Evolutionary conservation across 2,329 filamentous ascomycete species (phyloP), one percentile per base, ranked within the genome.

Genomic region (Aureobasidium sp.): DNA sequence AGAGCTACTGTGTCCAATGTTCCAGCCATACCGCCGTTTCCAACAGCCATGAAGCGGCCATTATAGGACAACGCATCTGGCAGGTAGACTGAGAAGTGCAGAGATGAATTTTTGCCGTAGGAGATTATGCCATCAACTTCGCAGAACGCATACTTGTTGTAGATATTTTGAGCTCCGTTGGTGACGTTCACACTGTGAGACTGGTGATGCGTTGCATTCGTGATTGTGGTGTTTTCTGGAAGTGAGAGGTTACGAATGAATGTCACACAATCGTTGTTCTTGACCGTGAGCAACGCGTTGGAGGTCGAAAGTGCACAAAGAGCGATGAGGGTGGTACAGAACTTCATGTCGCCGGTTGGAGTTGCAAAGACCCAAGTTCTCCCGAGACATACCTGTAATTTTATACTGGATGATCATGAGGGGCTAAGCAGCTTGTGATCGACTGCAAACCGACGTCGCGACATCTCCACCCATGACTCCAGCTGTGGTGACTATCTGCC

Each of bases 1-100:
- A 71, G 67, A 20, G 62, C 62, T 13, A 29, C 44, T n/a, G 64
- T 65, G 48, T 69, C 68, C 36, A 70, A 67, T 5, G 39, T 55
- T 17, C 69, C 69, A 6, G 69, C 69, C 66, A 71, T 69, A 36
- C 69, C 69, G 13, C 68, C 69, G 56, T 70, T 69, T 37, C 69
- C 69, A 3, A 71, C 68, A 12, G 69, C 69, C 44, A 71, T 65
- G 64, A 71, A 71, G 1, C 69, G 66, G 46, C 63, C 63, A 41
- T 67, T 59, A 53, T 70, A 70, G 12, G 65, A 29, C 13, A 46
- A 1, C 1, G 48, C n/a, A 34, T 69, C 66, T n/a, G 69, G 69
- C 0, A 71, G 65, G 67, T 69, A 71, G 5, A 67, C 34, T 5
- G 65, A 64, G 13, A 69, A 70, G 46, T 65, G 56, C 10, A 70